Evolutionary conservation across 352 stramenopile species (phyloP), one percentile per base, ranked within the genome.

Genomic region (Pythium vanterpoolii): DNA sequence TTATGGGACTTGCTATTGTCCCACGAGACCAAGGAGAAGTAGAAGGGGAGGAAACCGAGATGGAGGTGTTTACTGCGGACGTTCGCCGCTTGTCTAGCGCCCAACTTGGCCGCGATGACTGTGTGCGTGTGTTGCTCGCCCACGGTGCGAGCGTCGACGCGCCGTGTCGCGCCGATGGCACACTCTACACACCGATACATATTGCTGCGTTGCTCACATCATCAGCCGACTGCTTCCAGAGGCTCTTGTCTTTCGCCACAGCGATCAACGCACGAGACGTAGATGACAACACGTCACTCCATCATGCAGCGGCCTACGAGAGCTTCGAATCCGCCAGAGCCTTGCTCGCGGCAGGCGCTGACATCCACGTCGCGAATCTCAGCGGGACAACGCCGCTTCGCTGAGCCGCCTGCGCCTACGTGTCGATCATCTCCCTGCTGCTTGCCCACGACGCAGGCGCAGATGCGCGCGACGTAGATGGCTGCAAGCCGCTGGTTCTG

Each of bases 241-340:
- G 70, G 24, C 7, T 83, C 7, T 16, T 63, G 30, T 9, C 44
- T 1, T 30, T 28, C 2, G 38, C 43, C 9, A 40, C 11, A 6
- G 39, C 73, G 24, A 38, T 83, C 14, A 56, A 76, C 23, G 43
- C 55, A 1, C 44, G 63, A 5, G 68, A 83, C 34, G 30, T 39
- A n/a, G 60, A 57, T n/a, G 64, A 63, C 18, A 80, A 83, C 45
- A 74, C 68, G 5, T 62, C 71, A 30, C 49, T 83, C 6, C 73
- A 79, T 34, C 39, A 79, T 1, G 68, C 73, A 8, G 73, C 66
- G 0, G 68, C 63, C 13, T 77, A 79, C 56, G 74, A 64, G 5
- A 69, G 58, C 1, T 36, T 60, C 2, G 43, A 59, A 4, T 58
- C 71, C 2, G 54, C 66, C 1, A 26, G 43, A 8, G 21, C 46